These are phyloP conservation scores for Boletales sp. DNA, from an alignment of 768 basidiomycete species.

Conservation along the genomic window DNA sequence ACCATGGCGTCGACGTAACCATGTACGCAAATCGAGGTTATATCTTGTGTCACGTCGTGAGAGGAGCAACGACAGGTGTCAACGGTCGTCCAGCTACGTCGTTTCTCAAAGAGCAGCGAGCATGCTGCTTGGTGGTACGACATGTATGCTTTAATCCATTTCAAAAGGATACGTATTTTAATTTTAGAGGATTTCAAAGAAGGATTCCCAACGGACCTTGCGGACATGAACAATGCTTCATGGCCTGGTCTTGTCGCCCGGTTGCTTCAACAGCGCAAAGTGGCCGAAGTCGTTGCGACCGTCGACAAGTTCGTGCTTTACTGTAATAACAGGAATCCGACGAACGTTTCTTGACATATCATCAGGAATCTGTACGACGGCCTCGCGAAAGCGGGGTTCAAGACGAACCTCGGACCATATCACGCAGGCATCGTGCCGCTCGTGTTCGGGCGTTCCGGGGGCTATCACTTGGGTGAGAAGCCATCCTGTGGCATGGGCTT, in stretches of 20 bases:
- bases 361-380: constrained; percentile 31
- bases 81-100: constrained; percentile 1
- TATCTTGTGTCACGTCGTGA: neutral
- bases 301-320: neutral
- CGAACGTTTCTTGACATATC: neutral
- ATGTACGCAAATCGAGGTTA: constrained; percentile 2
- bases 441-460: constrained; percentile 24
- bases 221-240: constrained; percentile 1
- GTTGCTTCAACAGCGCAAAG: constrained; percentile 5
- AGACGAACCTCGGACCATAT: constrained; percentile 26
- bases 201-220: constrained; percentile 4
- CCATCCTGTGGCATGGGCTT: neutral
- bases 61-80: neutral
- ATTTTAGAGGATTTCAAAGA: constrained; percentile 1
- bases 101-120: neutral
- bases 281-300: neutral
- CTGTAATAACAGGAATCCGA: neutral
- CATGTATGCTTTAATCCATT: neutral
- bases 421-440: constrained; percentile 30
- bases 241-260: constrained; percentile 3
- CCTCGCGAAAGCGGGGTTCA: constrained; percentile 31
- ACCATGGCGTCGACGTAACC: constrained; percentile 19
- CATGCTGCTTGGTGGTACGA: constrained; percentile 4
- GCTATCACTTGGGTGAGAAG: constrained; percentile 27
- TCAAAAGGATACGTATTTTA: no score